Conservation (phyloP, 768 basidiomycete species). For the Pleurotus cornucopiae region DNA sequence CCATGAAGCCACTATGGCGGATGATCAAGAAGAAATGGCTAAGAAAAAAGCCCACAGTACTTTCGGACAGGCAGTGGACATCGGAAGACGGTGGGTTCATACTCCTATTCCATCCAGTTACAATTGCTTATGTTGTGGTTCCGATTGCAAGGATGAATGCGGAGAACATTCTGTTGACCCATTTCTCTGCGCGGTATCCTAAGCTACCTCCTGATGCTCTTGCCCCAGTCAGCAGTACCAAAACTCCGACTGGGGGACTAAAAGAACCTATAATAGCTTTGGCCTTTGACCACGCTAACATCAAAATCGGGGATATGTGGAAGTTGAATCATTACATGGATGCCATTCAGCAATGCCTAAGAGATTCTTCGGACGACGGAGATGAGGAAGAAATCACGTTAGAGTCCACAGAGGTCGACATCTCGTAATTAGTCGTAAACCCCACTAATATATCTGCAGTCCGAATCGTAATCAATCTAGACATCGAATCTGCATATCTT, state of each 20-base stretch:
- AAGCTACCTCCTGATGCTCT: slow-evolving; percentile 65
- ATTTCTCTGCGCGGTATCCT: slow-evolving; percentile 93
- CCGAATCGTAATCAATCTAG: neutral
- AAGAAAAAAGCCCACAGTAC: slow-evolving; percentile 82
- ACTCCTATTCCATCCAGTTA: slow-evolving; percentile 8
- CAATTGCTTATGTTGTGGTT: neutral
- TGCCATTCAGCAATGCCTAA: slow-evolving; percentile 61
- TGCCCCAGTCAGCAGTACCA: slow-evolving; percentile 7
- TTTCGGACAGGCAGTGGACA: slow-evolving; percentile 78
- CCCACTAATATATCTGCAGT: neutral
- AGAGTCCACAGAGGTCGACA: slow-evolving; percentile 16
- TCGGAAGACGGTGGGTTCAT: slow-evolving; percentile 60
- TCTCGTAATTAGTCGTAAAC: slow-evolving; percentile 9
- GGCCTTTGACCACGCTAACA: slow-evolving; percentile 76
- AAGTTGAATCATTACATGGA: slow-evolving; percentile 75
- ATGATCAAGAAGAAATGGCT: slow-evolving; percentile 76
- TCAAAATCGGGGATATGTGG: slow-evolving; percentile 80
- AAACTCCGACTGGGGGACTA: slow-evolving; percentile 11
- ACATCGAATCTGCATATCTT: slow-evolving; percentile 28
- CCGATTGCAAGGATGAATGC: slow-evolving; percentile 68
- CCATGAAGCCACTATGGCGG: slow-evolving; percentile 91
- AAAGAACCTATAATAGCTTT: slow-evolving; percentile 54
- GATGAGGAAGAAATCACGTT: slow-evolving; percentile 30
- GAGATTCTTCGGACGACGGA: slow-evolving; percentile 49
- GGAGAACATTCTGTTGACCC: slow-evolving; percentile 82